These are phyloP conservation scores for Pugionium cornutum DNA, from an alignment of 345 rosid genomes.

Conservation along the genomic window DNA sequence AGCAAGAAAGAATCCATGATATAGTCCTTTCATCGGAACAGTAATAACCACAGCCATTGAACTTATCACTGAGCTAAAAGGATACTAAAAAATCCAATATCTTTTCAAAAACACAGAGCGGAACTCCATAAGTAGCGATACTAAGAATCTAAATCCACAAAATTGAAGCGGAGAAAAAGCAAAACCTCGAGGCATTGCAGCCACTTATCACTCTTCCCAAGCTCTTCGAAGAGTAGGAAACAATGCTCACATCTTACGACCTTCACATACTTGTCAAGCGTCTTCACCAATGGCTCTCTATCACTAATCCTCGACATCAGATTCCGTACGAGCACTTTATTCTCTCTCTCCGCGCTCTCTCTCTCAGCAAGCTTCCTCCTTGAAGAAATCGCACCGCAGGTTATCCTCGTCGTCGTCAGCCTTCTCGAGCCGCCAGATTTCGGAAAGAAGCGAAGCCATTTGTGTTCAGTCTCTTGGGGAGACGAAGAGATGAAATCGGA, in stretches of 20 bases:
- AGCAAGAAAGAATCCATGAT: too few relatives aligned
- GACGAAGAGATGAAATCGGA: constrained; percentile 27
- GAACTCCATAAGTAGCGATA: not conserved
- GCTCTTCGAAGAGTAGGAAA: constrained; percentile 87
- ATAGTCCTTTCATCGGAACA: too few relatives aligned
- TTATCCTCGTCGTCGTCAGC: constrained; percentile 27
- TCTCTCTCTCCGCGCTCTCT: constrained; percentile 48
- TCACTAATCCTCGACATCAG: constrained; percentile 57
- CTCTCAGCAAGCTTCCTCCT: constrained; percentile 45
- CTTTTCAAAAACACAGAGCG: too few relatives aligned
- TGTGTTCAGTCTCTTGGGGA: not conserved
- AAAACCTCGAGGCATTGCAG: constrained; percentile 86
- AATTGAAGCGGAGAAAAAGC: not conserved
- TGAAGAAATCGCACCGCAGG: constrained; percentile 54
- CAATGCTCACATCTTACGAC: constrained; percentile 77
- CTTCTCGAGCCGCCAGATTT: constrained; percentile 8
- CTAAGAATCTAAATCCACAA: not conserved
- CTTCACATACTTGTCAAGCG: constrained; percentile 66
- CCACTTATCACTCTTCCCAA: constrained; percentile 82
- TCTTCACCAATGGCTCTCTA: constrained; percentile 67
- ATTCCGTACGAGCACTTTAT: constrained; percentile 59
- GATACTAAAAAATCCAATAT: too few relatives aligned
- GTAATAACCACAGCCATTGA: too few relatives aligned
- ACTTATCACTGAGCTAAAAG: too few relatives aligned
- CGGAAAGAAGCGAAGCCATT: constrained; percentile 21